Conservation (phyloP, 192 early-diverging fungal species). For the Coemansia sp. region DNA sequence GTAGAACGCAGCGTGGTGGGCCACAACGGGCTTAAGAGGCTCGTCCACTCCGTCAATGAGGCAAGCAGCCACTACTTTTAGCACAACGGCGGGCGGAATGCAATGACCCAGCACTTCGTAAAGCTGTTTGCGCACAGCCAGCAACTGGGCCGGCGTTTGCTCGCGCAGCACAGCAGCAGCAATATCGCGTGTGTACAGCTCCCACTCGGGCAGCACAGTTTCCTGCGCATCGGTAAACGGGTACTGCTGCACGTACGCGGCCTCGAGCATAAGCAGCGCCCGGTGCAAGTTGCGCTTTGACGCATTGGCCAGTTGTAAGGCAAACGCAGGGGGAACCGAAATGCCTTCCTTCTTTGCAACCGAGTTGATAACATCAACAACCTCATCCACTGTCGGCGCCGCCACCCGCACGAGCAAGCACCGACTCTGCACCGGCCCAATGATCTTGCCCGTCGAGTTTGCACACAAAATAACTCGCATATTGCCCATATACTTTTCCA, state of each 20-base stretch:
- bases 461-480: slow-evolving; percentile 92
- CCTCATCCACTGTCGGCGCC: slow-evolving; percentile 73
- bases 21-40: slow-evolving; percentile 65
- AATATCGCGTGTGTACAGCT: slow-evolving; percentile 70
- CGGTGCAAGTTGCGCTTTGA: slow-evolving; percentile 82
- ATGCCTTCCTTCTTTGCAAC: slow-evolving; percentile 84
- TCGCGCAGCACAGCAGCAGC: slow-evolving; percentile 67
- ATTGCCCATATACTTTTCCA: slow-evolving; percentile 98
- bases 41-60: slow-evolving; percentile 69
- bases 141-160: slow-evolving; percentile 74
- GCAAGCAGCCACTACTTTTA: slow-evolving; percentile 78
- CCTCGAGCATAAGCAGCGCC: slow-evolving; percentile 89
- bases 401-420: slow-evolving; percentile 89
- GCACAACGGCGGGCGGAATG: slow-evolving; percentile 77
- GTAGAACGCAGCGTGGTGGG: slow-evolving; percentile 79
- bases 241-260: slow-evolving; percentile 69
- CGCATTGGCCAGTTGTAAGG: slow-evolving; percentile 64
- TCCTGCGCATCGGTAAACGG: slow-evolving; percentile 56
- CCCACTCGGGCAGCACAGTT: slow-evolving; percentile 83
- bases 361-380: slow-evolving; percentile 65
- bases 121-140: slow-evolving; percentile 69
- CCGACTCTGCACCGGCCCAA: slow-evolving; percentile 86
- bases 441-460: slow-evolving; percentile 87
- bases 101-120: slow-evolving; percentile 91
- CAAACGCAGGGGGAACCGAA: slow-evolving; percentile 61